Conservation (phyloP, 192 early-diverging fungal genomes). For the Tieghemiomyces parasiticus region DNA sequence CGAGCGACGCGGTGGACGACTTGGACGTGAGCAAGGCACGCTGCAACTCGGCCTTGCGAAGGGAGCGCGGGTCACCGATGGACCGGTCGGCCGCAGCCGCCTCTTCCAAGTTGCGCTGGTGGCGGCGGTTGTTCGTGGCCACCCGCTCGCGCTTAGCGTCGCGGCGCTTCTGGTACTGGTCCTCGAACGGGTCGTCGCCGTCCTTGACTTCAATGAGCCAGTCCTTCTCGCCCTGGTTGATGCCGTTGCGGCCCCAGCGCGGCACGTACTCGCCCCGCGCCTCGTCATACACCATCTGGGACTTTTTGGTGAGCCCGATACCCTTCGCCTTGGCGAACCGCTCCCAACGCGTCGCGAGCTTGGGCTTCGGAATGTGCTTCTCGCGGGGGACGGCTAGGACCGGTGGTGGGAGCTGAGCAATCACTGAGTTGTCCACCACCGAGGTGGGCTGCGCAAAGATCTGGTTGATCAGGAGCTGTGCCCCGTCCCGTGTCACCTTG, state of each 20-base stretch:
- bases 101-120: conserved; percentile 77
- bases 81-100: conserved; percentile 34
- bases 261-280: conserved; percentile 65
- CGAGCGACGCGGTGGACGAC: conserved; percentile 74
- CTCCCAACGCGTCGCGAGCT: conserved; percentile 92
- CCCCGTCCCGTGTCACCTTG: conserved; percentile 55
- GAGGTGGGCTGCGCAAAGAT: conserved; percentile 66
- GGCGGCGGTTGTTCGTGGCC: conserved; percentile 76
- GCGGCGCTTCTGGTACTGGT: conserved; percentile 62
- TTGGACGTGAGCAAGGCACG: conserved; percentile 59
- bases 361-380: conserved; percentile 83
- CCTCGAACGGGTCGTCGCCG: conserved; percentile 67
- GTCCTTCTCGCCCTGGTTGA: conserved; percentile 52
- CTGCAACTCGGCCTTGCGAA: conserved; percentile 61
- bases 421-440: conserved; percentile 51
- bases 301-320: conserved; percentile 75
- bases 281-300: conserved; percentile 74
- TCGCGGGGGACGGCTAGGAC: conserved; percentile 66
- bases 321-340: conserved; percentile 95
- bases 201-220: conserved; percentile 92
- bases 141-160: conserved; percentile 83
- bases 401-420: conserved; percentile 60
- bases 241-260: conserved; percentile 78
- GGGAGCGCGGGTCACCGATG: conserved; percentile 34
- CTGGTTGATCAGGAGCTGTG: conserved; percentile 77